These are phyloP conservation scores for Rhodofomes roseus DNA, from an alignment of 1,284 basidiomycete genomes.

Conservation along the genomic window DNA sequence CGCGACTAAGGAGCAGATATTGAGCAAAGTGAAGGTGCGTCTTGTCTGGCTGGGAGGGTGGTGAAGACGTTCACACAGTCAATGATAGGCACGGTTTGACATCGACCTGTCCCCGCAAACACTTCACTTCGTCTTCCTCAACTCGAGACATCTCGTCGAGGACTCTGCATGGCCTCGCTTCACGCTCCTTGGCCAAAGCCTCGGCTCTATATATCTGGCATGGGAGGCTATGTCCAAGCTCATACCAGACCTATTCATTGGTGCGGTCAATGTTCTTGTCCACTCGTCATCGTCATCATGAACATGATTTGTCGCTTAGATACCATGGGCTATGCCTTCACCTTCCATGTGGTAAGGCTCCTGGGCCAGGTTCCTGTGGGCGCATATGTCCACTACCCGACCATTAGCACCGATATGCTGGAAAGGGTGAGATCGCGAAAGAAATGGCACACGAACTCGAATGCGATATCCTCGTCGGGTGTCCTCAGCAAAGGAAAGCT, in stretches of 20 bases:
- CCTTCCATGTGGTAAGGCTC: conserved; percentile 73
- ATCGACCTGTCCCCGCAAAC: conserved; percentile 65
- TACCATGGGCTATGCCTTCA: conserved; percentile 98
- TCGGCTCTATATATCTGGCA: conserved; percentile 83
- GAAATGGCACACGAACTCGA: conserved; percentile 67
- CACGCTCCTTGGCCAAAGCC: conserved; percentile 88
- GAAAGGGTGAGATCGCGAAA: conserved; percentile 66
- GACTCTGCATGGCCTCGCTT: conserved; percentile 84
- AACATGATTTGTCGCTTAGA: conserved; percentile 49
- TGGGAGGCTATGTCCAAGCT: conserved; percentile 77
- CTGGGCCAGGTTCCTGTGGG: conserved; percentile 72
- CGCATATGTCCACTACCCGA: conserved; percentile 96
- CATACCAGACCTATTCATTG: conserved; percentile 89
- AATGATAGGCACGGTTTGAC: conserved; percentile 72
- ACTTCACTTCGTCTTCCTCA: conserved; percentile 79
- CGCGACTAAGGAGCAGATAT: conserved; percentile 79
- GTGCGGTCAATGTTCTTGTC: conserved; percentile 34
- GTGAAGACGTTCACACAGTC: background rate
- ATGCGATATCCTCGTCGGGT: conserved; percentile 54
- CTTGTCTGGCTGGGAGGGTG: background rate
- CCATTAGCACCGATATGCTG: conserved; percentile 94
- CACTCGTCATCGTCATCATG: background rate
- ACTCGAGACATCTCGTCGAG: conserved; percentile 71
- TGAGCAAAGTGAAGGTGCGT: conserved; percentile 77
- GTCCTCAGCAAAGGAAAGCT: conserved; percentile 70